Evolutionary conservation across 1,284 basidiomycete genomes (phyloP).

Genomic region (Ganoderma resinaceum): DNA sequence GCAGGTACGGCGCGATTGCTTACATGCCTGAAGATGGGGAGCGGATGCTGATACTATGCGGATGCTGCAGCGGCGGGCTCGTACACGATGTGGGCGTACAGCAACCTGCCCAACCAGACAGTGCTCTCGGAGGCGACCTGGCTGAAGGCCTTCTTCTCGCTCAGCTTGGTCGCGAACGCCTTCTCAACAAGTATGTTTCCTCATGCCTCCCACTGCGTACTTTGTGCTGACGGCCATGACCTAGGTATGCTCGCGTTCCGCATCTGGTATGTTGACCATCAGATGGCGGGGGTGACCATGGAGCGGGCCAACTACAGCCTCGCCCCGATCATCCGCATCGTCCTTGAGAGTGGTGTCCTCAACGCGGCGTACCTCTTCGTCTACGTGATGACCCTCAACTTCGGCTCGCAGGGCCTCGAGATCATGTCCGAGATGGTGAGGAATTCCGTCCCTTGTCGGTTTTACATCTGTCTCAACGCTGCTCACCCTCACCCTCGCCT

Average conservation of each 20-base stretch:
- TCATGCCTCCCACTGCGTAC: not conserved
- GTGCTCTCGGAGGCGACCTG: conserved; percentile 13
- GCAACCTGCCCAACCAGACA: conserved; percentile 14
- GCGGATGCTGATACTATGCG: not conserved
- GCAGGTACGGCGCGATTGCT: conserved; percentile 17
- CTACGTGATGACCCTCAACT: conserved; percentile 23
- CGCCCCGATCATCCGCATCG: conserved; percentile 26
- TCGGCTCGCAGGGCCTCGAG: conserved; percentile 24
- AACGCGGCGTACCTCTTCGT: conserved; percentile 30
- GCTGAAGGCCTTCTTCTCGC: conserved; percentile 28
- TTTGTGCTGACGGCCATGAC: not conserved
- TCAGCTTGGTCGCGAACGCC: conserved; percentile 31
- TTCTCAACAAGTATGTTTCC: conserved; percentile 25
- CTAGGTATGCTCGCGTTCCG: conserved; percentile 27
- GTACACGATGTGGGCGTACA: conserved; percentile 18
- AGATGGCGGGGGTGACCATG: not conserved
- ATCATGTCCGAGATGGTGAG: conserved; percentile 32
- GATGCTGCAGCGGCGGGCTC: not conserved
- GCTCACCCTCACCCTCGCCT: not conserved
- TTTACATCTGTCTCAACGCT: not conserved
- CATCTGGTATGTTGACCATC: conserved; percentile 23
- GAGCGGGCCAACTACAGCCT: conserved; percentile 8
- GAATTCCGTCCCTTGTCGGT: too few relatives aligned
- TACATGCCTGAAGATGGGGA: too few relatives aligned
- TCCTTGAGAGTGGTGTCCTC: conserved; percentile 30